Conservation (phyloP, 805 yeast genomes). For the Deakozyma indianensis region DNA sequence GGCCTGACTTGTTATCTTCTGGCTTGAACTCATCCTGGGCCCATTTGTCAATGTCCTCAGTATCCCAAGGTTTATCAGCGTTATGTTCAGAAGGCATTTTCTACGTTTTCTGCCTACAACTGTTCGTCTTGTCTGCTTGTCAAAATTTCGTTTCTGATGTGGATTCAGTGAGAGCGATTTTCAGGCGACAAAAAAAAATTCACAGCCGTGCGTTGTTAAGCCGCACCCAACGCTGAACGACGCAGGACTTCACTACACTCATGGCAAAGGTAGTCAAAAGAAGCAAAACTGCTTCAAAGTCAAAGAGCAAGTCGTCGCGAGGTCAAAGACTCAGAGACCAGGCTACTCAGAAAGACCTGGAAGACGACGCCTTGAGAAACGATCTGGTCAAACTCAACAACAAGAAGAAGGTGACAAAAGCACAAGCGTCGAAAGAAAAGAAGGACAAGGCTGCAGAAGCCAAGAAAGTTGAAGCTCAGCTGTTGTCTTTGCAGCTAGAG, state of each 20-base stretch:
- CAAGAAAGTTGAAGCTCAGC: not conserved
- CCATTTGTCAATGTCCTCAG: slow-evolving; percentile 92
- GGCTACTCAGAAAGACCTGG: not conserved
- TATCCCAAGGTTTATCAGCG: slow-evolving; percentile 96
- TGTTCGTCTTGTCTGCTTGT: not conserved
- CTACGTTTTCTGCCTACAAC: not conserved
- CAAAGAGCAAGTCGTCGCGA: too few species aligned
- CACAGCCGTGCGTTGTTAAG: too few species aligned
- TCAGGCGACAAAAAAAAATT: too few species aligned
- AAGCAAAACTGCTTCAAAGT: too few species aligned
- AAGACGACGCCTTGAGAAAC: not conserved
- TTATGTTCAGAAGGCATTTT: slow-evolving; percentile 85
- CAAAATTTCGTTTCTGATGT: too few species aligned
- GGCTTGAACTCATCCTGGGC: slow-evolving; percentile 72
- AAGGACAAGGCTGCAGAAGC: not conserved
- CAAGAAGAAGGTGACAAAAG: not conserved
- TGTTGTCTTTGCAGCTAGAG: not conserved
- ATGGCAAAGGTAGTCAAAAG: too few species aligned
- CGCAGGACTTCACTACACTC: too few species aligned
- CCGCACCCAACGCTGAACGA: too few species aligned
- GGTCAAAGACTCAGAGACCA: not conserved
- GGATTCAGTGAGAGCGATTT: too few species aligned
- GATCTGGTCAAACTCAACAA: not conserved
- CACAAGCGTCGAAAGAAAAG: not conserved
- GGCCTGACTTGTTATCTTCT: slow-evolving; percentile 77